Conservation (phyloP, 306 rosid species). For the Herpetospermum pedunculosum region DNA sequence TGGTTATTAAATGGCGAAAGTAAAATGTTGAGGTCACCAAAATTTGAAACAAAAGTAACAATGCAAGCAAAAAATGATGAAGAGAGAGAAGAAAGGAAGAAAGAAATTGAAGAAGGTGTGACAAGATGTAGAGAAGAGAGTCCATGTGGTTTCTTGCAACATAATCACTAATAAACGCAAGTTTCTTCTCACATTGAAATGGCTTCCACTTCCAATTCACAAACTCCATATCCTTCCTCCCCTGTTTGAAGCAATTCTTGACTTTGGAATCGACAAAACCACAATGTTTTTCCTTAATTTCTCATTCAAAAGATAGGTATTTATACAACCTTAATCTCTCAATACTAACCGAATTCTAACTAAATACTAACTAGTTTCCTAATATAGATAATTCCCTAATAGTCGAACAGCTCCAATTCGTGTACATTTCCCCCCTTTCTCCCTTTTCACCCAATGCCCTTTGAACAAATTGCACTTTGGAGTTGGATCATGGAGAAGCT, state of each 20-base stretch:
- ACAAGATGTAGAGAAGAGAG: slow-evolving; percentile 66
- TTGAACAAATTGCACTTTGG: slow-evolving; percentile 61
- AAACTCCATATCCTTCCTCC: slow-evolving; percentile 52
- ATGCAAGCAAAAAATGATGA: too few species aligned
- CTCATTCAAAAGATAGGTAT: too few species aligned
- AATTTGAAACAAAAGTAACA: too few species aligned
- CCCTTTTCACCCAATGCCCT: slow-evolving; percentile 52
- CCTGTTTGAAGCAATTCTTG: slow-evolving; percentile 76
- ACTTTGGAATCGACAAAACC: slow-evolving; percentile 66
- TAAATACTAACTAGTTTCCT: too few species aligned
- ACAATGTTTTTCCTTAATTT: too few species aligned
- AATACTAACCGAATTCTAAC: too few species aligned
- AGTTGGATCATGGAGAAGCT: too few species aligned
- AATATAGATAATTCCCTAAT: too few species aligned
- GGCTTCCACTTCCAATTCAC: slow-evolving; percentile 96
- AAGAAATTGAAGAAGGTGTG: slow-evolving; percentile 40
- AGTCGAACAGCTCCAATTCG: slow-evolving; percentile 55
- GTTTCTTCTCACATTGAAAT: slow-evolving; percentile 49
- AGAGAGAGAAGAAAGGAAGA: neutral
- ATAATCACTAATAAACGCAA: slow-evolving; percentile 84
- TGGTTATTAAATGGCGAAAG: too few species aligned
- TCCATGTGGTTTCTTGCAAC: slow-evolving; percentile 79
- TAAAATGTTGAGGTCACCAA: too few species aligned
- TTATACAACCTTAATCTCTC: too few species aligned
- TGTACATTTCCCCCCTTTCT: slow-evolving; percentile 32